Evolutionary conservation across 352 stramenopile genomes (phyloP), one percentile per base, ranked within the genome.

Genomic region (Aphanomyces euteiches): DNA sequence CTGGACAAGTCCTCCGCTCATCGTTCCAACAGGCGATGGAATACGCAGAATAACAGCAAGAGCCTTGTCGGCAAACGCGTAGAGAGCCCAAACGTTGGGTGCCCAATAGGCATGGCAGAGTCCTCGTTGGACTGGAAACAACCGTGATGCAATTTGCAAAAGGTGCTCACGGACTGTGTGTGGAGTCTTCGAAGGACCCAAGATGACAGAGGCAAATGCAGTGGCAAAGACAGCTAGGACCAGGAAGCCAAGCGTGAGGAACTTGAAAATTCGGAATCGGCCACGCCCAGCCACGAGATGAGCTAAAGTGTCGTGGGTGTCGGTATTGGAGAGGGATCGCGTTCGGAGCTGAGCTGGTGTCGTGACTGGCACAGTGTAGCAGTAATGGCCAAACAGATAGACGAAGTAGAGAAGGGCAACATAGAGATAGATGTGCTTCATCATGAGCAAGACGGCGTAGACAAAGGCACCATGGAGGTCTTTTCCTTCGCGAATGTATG

Each of bases 51-150:
- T 45, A 3, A 87, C 47, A 19, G 87, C 82, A 19, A 94, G 71
- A 4, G 97, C 66, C 71, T 95, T 95, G 75, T 98, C 90, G 1
- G 88, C 45, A 58, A 97, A 95, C 2, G 83, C 84, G 72, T 99
- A 99, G 0, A 99, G 71, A 12, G 97, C 96, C 97, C 97, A 99
- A 10, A 98, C 73, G 75, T 99, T 99, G 6, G 95, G 96, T 3
- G 97, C 97, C 97, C 97, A 99, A 81, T 99, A 99, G 19, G 96
- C 91, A 74, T 99, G 97, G 19, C 97, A 95, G 5, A 99, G 80
- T 3, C 97, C 97, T 65, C 97, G 84, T 50, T 93, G 86, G 69
- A 99, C 98, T 0, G 97, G 97, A 75, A 99, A 99, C 10, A 99
- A 81, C 19, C 97, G 85, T 5, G 76, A 80, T 5, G 92, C 60